These are phyloP conservation scores for Phoma sp. DNA, from an alignment of 2,329 filamentous ascomycete genomes.

Conservation along the genomic window DNA sequence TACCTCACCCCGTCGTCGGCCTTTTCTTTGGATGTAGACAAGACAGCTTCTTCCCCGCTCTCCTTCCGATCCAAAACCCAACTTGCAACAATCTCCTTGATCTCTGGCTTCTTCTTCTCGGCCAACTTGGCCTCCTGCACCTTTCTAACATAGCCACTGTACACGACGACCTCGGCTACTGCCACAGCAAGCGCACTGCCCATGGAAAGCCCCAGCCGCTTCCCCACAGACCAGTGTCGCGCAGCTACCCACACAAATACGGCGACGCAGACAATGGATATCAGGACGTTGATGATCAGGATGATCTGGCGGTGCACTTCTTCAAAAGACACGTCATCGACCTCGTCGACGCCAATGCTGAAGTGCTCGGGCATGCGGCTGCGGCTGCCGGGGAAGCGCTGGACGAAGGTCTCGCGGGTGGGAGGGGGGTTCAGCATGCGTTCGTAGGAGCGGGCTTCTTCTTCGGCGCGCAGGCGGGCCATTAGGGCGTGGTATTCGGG, in stretches of 20 bases:
- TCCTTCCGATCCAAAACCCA: constrained; percentile 64
- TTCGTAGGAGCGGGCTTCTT: constrained; percentile 83
- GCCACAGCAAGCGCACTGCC: constrained; percentile 73
- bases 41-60: constrained; percentile 18
- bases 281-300: constrained; percentile 86
- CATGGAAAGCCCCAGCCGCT: constrained; percentile 74
- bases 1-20: constrained; percentile 46
- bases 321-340: constrained; percentile 71
- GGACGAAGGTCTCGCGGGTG: constrained; percentile 64
- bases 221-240: constrained; percentile 76
- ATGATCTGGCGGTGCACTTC: constrained; percentile 83
- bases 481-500: constrained; percentile 87
- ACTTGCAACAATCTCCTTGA: constrained; percentile 73
- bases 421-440: constrained; percentile 74
- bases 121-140: constrained; percentile 72
- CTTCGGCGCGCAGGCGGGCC: constrained; percentile 80
- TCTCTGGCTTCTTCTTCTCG: constrained; percentile 67
- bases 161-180: constrained; percentile 79
- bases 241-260: constrained; percentile 80
- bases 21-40: constrained; percentile 31
- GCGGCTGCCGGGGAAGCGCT: constrained; percentile 60
- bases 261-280: constrained; percentile 82
- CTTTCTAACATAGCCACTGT: constrained; percentile 76
- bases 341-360: constrained; percentile 49
- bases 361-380: constrained; percentile 57